Conservation (phyloP, 768 basidiomycete species). For the Trametes sanguinea region DNA sequence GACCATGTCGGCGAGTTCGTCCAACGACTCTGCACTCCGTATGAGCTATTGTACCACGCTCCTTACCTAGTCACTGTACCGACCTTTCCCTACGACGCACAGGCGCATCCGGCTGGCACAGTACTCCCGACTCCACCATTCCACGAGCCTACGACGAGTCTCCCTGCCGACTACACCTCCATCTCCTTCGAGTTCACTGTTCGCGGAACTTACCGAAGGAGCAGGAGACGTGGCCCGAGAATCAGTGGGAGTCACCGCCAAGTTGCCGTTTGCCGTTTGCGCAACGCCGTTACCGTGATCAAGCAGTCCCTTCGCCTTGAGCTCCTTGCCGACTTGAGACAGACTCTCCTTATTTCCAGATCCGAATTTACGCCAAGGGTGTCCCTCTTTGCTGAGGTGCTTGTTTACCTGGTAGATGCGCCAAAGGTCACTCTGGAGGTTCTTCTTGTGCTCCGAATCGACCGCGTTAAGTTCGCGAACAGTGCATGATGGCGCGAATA, state of each 20-base stretch:
- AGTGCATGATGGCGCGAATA: conserved; percentile 85
- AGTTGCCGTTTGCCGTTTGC: conserved; percentile 32
- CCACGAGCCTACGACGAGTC: conserved; percentile 72
- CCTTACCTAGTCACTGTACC: neutral
- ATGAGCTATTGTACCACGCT: neutral
- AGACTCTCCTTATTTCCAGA: conserved; percentile 81
- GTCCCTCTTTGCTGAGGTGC: conserved; percentile 73
- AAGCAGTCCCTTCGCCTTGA: conserved; percentile 52
- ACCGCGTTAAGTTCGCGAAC: conserved; percentile 92
- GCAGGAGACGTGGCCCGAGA: conserved; percentile 61
- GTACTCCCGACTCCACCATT: conserved; percentile 86
- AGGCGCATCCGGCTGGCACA: conserved; percentile 82
- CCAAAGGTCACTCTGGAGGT: conserved; percentile 87
- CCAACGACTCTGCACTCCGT: conserved; percentile 61
- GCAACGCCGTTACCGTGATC: conserved; percentile 28
- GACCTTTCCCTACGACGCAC: conserved; percentile 80
- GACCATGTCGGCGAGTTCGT: conserved; percentile 64
- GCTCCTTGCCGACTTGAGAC: conserved; percentile 57
- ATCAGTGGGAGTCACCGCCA: conserved; percentile 41
- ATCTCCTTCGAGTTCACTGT: conserved; percentile 67
- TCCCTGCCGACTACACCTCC: conserved; percentile 80
- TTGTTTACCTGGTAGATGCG: conserved; percentile 96
- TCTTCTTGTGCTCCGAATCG: conserved; percentile 97
- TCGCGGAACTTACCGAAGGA: conserved; percentile 54
- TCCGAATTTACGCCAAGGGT: conserved; percentile 91